Percentiles rank a stretch among this genome's conserved stretches.
phyloP scores from a whole-genome alignment of 83 land plant species.

The Picea abies region DNA sequence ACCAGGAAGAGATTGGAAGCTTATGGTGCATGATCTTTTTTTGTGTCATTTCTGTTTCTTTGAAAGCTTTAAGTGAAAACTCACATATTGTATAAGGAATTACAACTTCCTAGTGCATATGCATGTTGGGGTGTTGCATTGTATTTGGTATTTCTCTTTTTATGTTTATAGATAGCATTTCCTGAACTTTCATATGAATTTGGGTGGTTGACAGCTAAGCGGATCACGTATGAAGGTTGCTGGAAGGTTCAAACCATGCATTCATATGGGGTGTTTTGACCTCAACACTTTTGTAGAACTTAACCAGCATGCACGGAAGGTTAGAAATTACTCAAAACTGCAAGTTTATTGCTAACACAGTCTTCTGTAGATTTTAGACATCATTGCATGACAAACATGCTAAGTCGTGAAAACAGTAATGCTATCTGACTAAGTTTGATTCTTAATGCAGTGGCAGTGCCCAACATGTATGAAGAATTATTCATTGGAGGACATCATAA shows the following conservation, averaged over 20 bases:
- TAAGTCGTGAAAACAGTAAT: not conserved
- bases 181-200: no score
- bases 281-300: conserved; percentile 91
- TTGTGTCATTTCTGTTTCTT: no score
- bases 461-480: conserved; percentile 95
- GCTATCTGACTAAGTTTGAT: not conserved
- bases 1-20: no score
- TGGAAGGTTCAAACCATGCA: conserved; percentile 95
- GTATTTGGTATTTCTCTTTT: no score
- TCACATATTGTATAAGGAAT: no score
- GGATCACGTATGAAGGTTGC: conserved; percentile 90
- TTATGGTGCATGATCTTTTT: no score
- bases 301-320: conserved; percentile 98
- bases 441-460: conserved; percentile 96
- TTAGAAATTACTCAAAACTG: conserved; percentile 4
- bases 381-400: not conserved
- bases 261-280: conserved; percentile 98
- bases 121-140: no score
- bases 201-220: conserved; percentile 73
- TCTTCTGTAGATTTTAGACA: no score
- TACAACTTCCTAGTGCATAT: no score
- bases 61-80: no score
- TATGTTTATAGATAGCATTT: no score
- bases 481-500: conserved; percentile 69
- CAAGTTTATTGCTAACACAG: not conserved